Conservation (phyloP, 1,284 basidiomycete genomes). For the Vanrija humicola region DNA sequence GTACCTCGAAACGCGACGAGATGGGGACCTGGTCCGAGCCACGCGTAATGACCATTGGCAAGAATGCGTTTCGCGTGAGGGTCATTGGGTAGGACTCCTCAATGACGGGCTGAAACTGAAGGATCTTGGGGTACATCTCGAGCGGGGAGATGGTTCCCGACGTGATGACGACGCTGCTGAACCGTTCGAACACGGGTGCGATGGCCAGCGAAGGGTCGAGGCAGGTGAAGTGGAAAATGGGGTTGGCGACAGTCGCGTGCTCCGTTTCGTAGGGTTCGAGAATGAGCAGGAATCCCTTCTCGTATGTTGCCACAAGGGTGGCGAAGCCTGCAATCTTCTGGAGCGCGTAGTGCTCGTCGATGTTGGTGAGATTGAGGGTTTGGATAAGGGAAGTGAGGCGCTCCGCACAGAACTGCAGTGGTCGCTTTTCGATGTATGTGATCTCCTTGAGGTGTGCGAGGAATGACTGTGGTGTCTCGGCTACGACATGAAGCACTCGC, state of each 20-base stretch:
- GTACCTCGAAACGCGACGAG: slow-evolving; percentile 97
- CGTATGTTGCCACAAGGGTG: slow-evolving; percentile 95
- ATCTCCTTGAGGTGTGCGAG: slow-evolving; percentile 98
- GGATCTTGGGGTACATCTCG: slow-evolving; percentile 99
- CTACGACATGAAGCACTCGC: slow-evolving; percentile 97
- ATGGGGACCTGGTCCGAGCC: slow-evolving; percentile 98
- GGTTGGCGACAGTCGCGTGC: slow-evolving; percentile 96
- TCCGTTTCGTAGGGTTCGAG: slow-evolving; percentile 99
- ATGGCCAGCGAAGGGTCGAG: slow-evolving; percentile 97
- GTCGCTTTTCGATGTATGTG: slow-evolving; percentile 94
- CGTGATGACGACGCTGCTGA: slow-evolving; percentile 97
- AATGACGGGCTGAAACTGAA: slow-evolving; percentile 95
- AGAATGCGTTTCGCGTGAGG: slow-evolving; percentile 89
- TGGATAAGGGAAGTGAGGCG: slow-evolving; percentile 89
- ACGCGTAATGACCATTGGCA: slow-evolving; percentile 97
- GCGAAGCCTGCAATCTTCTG: slow-evolving; percentile 97
- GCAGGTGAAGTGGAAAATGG: slow-evolving; percentile 97
- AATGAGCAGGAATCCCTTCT: slow-evolving; percentile 96
- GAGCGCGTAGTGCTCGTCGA: slow-evolving; percentile 87
- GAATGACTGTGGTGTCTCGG: slow-evolving; percentile 98
- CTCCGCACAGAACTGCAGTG: slow-evolving; percentile 97
- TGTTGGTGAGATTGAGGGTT: slow-evolving; percentile 81
- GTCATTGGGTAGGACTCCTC: slow-evolving; percentile 99
- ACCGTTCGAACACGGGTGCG: slow-evolving; percentile 96
- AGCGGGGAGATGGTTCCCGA: slow-evolving; percentile 97